phyloP scores from a whole-genome alignment of 192 early-diverging fungal genomes.

The Gorgonomyces haynaldii region DNA sequence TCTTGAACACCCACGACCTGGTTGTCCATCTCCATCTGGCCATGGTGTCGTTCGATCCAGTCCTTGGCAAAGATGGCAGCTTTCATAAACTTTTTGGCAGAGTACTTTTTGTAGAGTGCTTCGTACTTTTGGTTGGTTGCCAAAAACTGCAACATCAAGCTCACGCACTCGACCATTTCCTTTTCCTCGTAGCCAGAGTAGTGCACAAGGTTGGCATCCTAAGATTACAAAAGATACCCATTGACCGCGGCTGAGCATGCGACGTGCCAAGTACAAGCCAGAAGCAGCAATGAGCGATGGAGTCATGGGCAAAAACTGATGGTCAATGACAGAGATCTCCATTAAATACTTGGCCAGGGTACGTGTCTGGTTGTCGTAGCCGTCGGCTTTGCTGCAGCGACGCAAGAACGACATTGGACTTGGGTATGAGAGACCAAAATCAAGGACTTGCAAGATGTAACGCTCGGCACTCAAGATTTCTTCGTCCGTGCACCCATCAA shows the following conservation, averaged over 20 bases:
- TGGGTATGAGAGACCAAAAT: constrained; percentile 80
- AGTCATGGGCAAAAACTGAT: constrained; percentile 55
- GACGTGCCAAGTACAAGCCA: constrained; percentile 64
- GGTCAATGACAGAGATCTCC: constrained; percentile 85
- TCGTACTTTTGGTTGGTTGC: constrained; percentile 37
- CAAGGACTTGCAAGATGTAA: constrained; percentile 75
- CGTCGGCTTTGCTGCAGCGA: constrained; percentile 75
- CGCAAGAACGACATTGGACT: constrained; percentile 88
- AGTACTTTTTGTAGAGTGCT: constrained; percentile 77
- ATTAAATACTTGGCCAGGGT: constrained; percentile 91
- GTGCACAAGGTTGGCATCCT: constrained; percentile 56
- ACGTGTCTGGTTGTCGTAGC: constrained; percentile 82
- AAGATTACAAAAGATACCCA: constrained; percentile 52
- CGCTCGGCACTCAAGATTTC: constrained; percentile 88
- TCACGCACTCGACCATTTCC: constrained; percentile 41
- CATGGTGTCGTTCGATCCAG: constrained; percentile 52
- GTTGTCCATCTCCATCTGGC: no score
- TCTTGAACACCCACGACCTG: no score
- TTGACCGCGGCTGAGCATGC: constrained; percentile 57
- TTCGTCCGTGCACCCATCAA: constrained; percentile 56
- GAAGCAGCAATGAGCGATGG: constrained; percentile 73
- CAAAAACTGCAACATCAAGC: constrained; percentile 64
- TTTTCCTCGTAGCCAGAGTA: constrained; percentile 71
- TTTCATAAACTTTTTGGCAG: constrained; percentile 64
- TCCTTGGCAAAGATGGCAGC: constrained; percentile 70